Evolutionary conservation across 495 filamentous ascomycete genomes (phyloP).

Genomic region (Penicillium flavigenum): DNA sequence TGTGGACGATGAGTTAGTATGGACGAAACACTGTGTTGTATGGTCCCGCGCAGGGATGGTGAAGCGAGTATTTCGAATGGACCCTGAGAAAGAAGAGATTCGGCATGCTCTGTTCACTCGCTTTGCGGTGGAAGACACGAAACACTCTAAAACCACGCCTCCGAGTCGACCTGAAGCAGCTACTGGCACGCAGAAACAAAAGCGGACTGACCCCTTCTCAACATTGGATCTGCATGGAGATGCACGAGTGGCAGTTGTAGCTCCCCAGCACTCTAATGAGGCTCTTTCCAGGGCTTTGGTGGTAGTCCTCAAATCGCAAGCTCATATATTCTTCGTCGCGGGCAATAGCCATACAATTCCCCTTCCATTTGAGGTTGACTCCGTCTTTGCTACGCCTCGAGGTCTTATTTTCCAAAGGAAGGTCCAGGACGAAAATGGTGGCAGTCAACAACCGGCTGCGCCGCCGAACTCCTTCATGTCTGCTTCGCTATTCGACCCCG

Average conservation of each 20-base stretch:
- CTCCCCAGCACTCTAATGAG: conserved; percentile 19
- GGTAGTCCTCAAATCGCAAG: conserved; percentile 88
- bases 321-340: conserved; percentile 87
- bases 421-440: conserved; percentile 34
- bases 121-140: conserved; percentile 58
- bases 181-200: conserved; percentile 7
- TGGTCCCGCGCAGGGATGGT: conserved; percentile 89
- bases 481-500: conserved; percentile 50
- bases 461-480: conserved; percentile 83
- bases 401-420: conserved; percentile 86
- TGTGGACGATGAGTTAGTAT: conserved; percentile 79
- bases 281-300: conserved; percentile 67
- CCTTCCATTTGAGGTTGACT: conserved; percentile 91
- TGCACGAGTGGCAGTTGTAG: conserved; percentile 18
- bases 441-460: conserved; percentile 34
- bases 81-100: conserved; percentile 80
- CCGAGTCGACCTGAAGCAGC: conserved; percentile 7
- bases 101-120: conserved; percentile 79
- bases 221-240: conserved; percentile 29
- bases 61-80: conserved; percentile 82
- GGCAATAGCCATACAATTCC: conserved; percentile 87
- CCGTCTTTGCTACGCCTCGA: conserved; percentile 74
- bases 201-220: conserved; percentile 15
- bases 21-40: conserved; percentile 77
- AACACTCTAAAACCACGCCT: conserved; percentile 15